Evolutionary conservation across 768 basidiomycete species (phyloP).

Genomic region (Guyanaporus albipodus): DNA sequence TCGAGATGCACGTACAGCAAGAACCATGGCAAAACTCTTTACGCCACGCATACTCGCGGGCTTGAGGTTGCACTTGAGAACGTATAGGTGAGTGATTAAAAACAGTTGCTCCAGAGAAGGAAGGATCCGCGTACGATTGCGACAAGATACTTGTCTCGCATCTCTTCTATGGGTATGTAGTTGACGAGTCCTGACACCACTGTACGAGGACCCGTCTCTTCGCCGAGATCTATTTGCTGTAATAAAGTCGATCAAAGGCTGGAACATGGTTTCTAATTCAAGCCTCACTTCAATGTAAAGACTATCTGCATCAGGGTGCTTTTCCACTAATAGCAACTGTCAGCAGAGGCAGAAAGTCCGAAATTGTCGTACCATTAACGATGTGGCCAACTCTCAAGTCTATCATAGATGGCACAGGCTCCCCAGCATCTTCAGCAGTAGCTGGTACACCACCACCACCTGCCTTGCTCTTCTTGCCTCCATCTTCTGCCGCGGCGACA

Average conservation of each 20-base stretch:
- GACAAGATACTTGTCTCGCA: slow-evolving; percentile 78
- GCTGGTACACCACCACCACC: slow-evolving; percentile 32
- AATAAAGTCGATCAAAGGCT: neutral
- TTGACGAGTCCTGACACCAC: slow-evolving; percentile 97
- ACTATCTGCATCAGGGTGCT: slow-evolving; percentile 96
- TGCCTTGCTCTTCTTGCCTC: slow-evolving; percentile 40
- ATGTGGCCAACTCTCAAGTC: slow-evolving; percentile 94
- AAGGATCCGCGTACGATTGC: slow-evolving; percentile 58
- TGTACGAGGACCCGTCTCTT: slow-evolving; percentile 90
- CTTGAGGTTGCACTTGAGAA: slow-evolving; percentile 82
- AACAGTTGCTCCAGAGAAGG: neutral
- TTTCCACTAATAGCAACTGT: slow-evolving; percentile 58
- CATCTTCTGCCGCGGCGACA: slow-evolving; percentile 33
- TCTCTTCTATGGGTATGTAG: slow-evolving; percentile 93
- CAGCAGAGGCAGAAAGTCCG: neutral
- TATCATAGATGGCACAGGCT: slow-evolving; percentile 93
- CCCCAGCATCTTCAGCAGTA: slow-evolving; percentile 60
- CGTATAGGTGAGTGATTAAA: neutral
- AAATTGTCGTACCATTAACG: slow-evolving; percentile 66
- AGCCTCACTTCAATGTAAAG: slow-evolving; percentile 84
- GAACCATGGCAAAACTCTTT: slow-evolving; percentile 97
- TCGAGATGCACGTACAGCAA: slow-evolving; percentile 56
- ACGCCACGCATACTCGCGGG: slow-evolving; percentile 96
- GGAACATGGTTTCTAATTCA: neutral
- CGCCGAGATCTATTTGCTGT: slow-evolving; percentile 94